Base-by-base conservation (phyloP, 441 rosid species). In the Arabidopsis lyrata region DNA sequence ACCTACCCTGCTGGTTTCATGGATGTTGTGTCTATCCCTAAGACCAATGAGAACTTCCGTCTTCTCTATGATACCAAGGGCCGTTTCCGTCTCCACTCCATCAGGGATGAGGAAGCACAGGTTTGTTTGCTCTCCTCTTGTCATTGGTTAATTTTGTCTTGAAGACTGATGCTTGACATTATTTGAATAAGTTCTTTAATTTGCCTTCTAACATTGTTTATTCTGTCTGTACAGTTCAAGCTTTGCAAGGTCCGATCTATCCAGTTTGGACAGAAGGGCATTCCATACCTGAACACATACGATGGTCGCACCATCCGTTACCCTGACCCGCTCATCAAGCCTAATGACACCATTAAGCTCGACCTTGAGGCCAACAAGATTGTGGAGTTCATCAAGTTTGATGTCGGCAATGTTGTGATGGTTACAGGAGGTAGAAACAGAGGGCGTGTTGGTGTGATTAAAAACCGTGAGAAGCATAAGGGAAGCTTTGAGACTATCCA, bases 401-500 rank as follows among this genome's bases (percentile, higher is more conserved):
- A 91, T 47, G 95, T 85, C 0, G 92, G 97, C 2, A 91, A 89
- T 69, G 89, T 89, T 63, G 97, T 89, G 64, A 86, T 86, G 95
- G 97, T 88, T 31, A 89, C 93, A 0, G 92, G 92, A 7, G 93
- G 93, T 22, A 85, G 96, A 76, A 90, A 90, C 80, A 88, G 90
- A 66, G 96, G 96, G 29, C 95, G 94, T 64, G 95, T 87, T 18
- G 95, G 95, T 35, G 83, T 86, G 50, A 82, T 91, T 42, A 91
- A 88, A 84, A 91, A 74, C 84, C 74, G 92, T 63, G 95, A 91
- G 77, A 91, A 91, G 81, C 92, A 89, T 22, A 84, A 91, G 86
- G 93, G 95, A 66, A 89, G 87, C 81, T 89, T 91, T 50, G 93
- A 89, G 76, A 89, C 95, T 5, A 80, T 91, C 48, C 97, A 91